Percentiles rank a stretch among this genome's conserved stretches.
Evolutionary conservation across 2,329 filamentous ascomycete species (phyloP).

Genomic region (Pseudocercospora ulei): DNA sequence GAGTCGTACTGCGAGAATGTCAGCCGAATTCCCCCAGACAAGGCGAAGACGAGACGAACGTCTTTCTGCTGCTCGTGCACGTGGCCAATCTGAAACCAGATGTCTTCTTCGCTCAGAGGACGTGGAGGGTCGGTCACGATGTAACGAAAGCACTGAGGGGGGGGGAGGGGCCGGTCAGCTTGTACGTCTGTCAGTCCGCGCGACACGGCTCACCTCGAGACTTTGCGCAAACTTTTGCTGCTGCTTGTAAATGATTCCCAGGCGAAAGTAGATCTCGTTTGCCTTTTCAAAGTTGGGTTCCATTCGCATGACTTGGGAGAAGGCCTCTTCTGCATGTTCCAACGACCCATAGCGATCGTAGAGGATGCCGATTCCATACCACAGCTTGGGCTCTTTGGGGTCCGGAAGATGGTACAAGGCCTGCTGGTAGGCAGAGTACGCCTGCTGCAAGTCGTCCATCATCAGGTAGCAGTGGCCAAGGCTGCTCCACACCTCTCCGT

Average conservation of each 20-base stretch:
- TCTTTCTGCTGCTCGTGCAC: constrained; percentile 99
- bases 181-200: no score
- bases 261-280: constrained; percentile 95
- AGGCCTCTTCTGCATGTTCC: constrained; percentile 94
- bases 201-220: constrained; percentile 59
- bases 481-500: constrained; percentile 94
- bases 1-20: constrained; percentile 62
- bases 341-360: constrained; percentile 94
- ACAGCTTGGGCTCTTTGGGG: constrained; percentile 95
- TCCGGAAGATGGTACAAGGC: constrained; percentile 86
- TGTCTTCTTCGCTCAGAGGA: constrained; percentile 91
- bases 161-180: constrained; percentile 22
- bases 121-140: constrained; percentile 88
- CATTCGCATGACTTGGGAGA: constrained; percentile 98
- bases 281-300: constrained; percentile 96
- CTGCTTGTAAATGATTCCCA: constrained; percentile 99
- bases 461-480: constrained; percentile 97
- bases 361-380: constrained; percentile 96
- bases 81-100: constrained; percentile 99
- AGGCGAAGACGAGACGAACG: constrained; percentile 47
- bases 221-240: constrained; percentile 89
- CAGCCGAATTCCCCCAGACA: constrained; percentile 21
- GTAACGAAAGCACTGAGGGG: constrained; percentile 84
- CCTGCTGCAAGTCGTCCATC: constrained; percentile 96
- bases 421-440: constrained; percentile 92